phyloP scores from a whole-genome alignment of 2,329 filamentous ascomycete species.

The Dactylellina leptospora region DNA sequence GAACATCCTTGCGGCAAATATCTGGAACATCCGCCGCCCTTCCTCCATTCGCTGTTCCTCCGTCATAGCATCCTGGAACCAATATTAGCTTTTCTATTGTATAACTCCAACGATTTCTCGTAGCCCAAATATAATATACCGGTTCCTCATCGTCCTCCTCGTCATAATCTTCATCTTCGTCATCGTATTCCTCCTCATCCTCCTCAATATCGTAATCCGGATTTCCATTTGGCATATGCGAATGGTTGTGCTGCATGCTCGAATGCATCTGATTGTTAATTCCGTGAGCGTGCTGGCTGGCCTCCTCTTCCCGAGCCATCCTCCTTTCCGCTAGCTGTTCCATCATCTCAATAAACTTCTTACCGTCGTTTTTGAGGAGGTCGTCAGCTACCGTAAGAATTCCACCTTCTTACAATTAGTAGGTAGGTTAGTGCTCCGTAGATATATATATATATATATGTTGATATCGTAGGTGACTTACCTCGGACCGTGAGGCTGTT shows the following conservation, averaged over 20 bases:
- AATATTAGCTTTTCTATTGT: slow-evolving; percentile 49
- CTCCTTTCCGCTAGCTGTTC: slow-evolving; percentile 96
- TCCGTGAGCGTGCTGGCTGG: slow-evolving; percentile 72
- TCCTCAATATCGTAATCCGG: slow-evolving; percentile 80
- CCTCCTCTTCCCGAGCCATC: slow-evolving; percentile 96
- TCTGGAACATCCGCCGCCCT: slow-evolving; percentile 97
- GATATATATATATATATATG: neutral
- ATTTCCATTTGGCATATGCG: slow-evolving; percentile 75
- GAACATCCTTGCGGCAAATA: slow-evolving; percentile 99
- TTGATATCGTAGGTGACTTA: neutral
- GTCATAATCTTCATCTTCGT: slow-evolving; percentile 68
- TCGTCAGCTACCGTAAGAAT: slow-evolving; percentile 99
- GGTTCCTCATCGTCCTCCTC: slow-evolving; percentile 65
- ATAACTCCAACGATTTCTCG: slow-evolving; percentile 25
- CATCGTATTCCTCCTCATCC: slow-evolving; percentile 71
- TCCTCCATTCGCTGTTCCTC: slow-evolving; percentile 99
- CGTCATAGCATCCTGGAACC: slow-evolving; percentile 84
- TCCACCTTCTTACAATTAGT: slow-evolving; percentile 72
- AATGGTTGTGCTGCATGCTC: slow-evolving; percentile 68
- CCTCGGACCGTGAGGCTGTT: slow-evolving; percentile 91
- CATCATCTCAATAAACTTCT: slow-evolving; percentile 99
- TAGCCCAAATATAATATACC: slow-evolving; percentile 61
- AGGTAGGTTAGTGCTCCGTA: slow-evolving; percentile 50
- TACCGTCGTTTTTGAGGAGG: slow-evolving; percentile 96
- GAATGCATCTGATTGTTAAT: slow-evolving; percentile 61